Evolutionary conservation across 1,139 yeast genomes (phyloP), one percentile per base, ranked within the genome.

Genomic region (Zygosaccharomyces sapae): DNA sequence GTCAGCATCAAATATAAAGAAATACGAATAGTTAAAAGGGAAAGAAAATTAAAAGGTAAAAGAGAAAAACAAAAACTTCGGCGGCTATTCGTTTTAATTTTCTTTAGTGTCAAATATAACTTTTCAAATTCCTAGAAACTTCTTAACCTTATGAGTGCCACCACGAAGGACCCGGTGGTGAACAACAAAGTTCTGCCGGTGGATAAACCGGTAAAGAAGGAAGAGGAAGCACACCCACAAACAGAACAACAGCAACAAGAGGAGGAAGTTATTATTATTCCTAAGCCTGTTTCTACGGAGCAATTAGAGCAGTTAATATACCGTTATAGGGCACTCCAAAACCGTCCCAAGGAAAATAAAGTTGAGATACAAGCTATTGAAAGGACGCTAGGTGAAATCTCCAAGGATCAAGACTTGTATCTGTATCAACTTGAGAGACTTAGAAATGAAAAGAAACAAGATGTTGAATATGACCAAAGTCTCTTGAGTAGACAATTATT

Each of bases 401-500:
- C 73, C 10, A 45, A 58, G 19, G 68, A 68, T 33, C 73, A 71
- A 49, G 70, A 70, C 44, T 57, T 52, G 19, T 77, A 66, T 54
- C 61, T 57, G 38, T 57, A 59, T 37, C 68, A 70, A 19, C 54
- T 60, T 5, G 59, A 55, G 4, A 51, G 54, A 41, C 53, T 76
- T 25, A 63, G 68, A 49, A 35, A 45, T 3, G 48, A 47, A 4
- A 68, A 53, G 37, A 47, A 46, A 20, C 48, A 55, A 41, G 54
- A 55, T 20, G 41, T 49, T 3, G 24, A 40, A n/a, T 63, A 68
- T 41, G 87, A 88, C 63, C 56, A 71, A 18, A 72, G 69, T 3
- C 65, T 83, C 44, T 70, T 90, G 49, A 74, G 77, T 47, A 75
- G 79, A 45, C 97, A 90, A 66, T 68, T 92, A 24, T 71, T 81